These are phyloP conservation scores for Physcomitrellopsis africana DNA, from an alignment of 225 moss, liverwort and hornwort species.

Conservation along the genomic window DNA sequence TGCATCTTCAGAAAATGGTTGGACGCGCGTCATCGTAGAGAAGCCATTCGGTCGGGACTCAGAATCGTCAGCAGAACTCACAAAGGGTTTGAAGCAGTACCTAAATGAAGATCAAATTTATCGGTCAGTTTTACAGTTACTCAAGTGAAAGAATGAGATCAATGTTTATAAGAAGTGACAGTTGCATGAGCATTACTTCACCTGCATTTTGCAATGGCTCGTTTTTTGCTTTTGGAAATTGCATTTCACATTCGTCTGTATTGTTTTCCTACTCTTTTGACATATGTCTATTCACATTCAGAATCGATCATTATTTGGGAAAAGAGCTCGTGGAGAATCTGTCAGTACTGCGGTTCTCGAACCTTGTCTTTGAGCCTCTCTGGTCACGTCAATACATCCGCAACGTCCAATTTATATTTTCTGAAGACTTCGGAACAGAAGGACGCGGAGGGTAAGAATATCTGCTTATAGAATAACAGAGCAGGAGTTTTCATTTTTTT, in stretches of 20 bases:
- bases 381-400: conserved; percentile 81
- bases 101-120: conserved; percentile 74
- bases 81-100: conserved; percentile 60
- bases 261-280: too few relatives aligned
- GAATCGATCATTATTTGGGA: conserved; percentile 78
- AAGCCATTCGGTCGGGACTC: conserved; percentile 77
- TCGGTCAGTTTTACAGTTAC: conserved; percentile 37
- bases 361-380: conserved; percentile 74
- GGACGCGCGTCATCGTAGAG: conserved; percentile 78
- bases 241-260: too few relatives aligned
- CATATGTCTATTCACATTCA: conserved; percentile 21
- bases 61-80: conserved; percentile 72
- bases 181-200: too few relatives aligned
- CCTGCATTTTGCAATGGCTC: too few relatives aligned
- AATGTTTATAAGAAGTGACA: conserved; percentile 11
- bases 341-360: conserved; percentile 71
- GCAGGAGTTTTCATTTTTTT: neutral
- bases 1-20: conserved; percentile 60
- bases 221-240: too few relatives aligned
- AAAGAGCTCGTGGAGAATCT: conserved; percentile 81
- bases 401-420: conserved; percentile 73
- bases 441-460: conserved; percentile 69
- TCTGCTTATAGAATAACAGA: too few relatives aligned
- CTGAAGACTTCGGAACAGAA: conserved; percentile 80
- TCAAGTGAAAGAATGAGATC: too few relatives aligned